A percentile compares a stretch with the other conserved stretches of the same genome.
Evolutionary conservation across 305 asterid species (phyloP).

Genomic region (Fraxinus albicans): DNA sequence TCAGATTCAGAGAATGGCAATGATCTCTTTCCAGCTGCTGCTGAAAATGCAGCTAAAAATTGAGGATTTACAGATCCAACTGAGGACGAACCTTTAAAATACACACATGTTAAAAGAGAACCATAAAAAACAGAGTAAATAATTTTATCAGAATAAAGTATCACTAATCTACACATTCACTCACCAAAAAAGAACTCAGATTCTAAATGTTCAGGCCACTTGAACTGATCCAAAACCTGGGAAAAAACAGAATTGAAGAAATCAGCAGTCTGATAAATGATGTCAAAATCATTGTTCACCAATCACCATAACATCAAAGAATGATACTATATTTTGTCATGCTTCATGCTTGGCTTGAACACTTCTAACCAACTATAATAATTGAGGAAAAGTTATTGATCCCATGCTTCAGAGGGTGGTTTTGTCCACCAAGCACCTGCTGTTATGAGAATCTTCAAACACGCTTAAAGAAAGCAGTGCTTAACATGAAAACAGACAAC

Average conservation of each 20-base stretch:
- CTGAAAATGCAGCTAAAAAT: conserved; percentile 90
- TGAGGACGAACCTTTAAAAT: conserved; percentile 69
- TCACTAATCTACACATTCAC: conserved; percentile 21
- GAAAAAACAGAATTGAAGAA: conserved; percentile 20
- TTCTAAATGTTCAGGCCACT: conserved; percentile 89
- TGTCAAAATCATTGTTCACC: neutral
- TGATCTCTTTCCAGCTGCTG: conserved; percentile 81
- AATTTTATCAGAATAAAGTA: conserved; percentile 14
- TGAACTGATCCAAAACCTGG: conserved; percentile 72
- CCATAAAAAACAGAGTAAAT: conserved; percentile 5
- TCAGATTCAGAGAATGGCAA: conserved; percentile 64
- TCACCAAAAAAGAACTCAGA: conserved; percentile 77
- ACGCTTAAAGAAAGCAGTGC: neutral
- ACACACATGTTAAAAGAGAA: conserved; percentile 16
- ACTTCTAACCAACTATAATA: neutral
- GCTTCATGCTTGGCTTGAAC: conserved; percentile 7
- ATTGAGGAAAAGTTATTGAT: neutral
- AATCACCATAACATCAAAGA: neutral
- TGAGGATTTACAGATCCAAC: conserved; percentile 72
- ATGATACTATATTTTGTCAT: neutral
- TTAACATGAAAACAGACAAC: neutral
- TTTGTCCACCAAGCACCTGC: neutral
- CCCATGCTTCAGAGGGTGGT: neutral
- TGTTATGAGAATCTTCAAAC: neutral
- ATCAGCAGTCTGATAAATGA: conserved; percentile 15